Percentiles rank a stretch among this genome's conserved stretches.
These are phyloP conservation scores for Sordariomycetes sp. DNA, from an alignment of 2,329 filamentous ascomycete genomes.

Conservation along the genomic window DNA sequence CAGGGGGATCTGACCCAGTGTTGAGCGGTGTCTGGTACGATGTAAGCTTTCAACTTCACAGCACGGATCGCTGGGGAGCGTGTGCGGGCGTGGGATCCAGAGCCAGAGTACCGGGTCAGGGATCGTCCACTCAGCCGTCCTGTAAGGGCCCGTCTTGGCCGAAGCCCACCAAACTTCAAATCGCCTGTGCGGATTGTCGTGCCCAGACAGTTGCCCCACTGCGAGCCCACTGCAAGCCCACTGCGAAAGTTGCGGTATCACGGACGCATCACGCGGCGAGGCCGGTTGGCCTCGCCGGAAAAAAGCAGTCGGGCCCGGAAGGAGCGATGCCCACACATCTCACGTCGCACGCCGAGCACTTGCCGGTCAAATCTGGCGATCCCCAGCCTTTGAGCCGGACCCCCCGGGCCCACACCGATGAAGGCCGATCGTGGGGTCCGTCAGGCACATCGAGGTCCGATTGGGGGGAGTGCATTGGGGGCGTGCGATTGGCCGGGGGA, in stretches of 20 bases:
- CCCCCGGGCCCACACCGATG: background rate
- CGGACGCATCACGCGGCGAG: too few species aligned
- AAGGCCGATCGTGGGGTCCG: background rate
- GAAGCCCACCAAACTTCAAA: background rate
- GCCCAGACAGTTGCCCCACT: too few species aligned
- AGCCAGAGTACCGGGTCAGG: constrained; percentile 5
- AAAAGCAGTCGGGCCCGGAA: too few species aligned
- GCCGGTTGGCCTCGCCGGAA: too few species aligned
- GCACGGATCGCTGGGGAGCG: background rate
- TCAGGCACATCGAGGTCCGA: background rate
- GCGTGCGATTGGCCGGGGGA: background rate
- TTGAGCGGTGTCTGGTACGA: too few species aligned
- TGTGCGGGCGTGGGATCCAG: background rate
- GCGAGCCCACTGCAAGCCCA: too few species aligned
- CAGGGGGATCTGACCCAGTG: too few species aligned
- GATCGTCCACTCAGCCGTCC: background rate
- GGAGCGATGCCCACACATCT: too few species aligned
- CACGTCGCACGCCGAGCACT: too few species aligned
- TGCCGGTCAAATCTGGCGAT: background rate
- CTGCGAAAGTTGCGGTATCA: too few species aligned
- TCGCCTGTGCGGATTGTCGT: background rate
- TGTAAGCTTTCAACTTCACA: background rate
- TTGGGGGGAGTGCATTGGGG: background rate
- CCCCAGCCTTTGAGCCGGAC: background rate
- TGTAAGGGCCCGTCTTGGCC: background rate